Base-by-base conservation (phyloP, 202 grass and related monocot species). In the Cymbopogon flexuosus region DNA sequence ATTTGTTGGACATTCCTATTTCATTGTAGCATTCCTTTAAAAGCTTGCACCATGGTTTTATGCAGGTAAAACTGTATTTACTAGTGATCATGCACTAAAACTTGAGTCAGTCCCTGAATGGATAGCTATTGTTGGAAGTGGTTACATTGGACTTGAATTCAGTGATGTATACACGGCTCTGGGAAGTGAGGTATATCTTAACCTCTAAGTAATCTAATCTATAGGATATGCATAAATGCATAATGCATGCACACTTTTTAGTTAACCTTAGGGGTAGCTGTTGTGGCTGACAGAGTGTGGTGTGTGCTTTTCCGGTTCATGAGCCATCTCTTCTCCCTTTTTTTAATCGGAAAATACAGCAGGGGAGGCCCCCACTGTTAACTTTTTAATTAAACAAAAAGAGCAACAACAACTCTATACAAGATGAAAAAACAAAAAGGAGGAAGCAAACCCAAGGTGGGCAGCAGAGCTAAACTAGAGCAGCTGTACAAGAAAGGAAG, bases 41-140 rank as follows among this genome's bases (percentile, higher is more conserved):
- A 77, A 82, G 3, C 33, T 49, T 37, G 7, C 14, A 63, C n/a
- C 21, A 49, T 63, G 59, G 1, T 47, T 46, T 73, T 86, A 59
- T 88, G 71, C 70, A 95, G 87, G 93, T 1, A 92, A 97, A 82
- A 92, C 94, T 64, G 91, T 93, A 75, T 89, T 90, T 87, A 96
- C 90, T 23, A 93, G 90, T 74, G 93, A 93, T 78, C 88, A 93
- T 87, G 90, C 88, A 40, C 83, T 96, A 49, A 93, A 96, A 89
- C 81, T 96, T 24, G 93, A 93, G 74, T 90, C 80, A 41, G 86
- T 93, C 7, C 93, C 93, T 11, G 90, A 98, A 27, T 98, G 92
- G 95, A 90, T 94, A 86, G 95, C 92, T 86, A 98, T 98, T 84
- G 88, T 98, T 79, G 95, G 92, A 91, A 98, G 90, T 72, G 92